A percentile compares a stretch with the other conserved stretches of the same genome.
Conservation (phyloP, 768 basidiomycete genomes). For the Polyporus arcularius region DNA sequence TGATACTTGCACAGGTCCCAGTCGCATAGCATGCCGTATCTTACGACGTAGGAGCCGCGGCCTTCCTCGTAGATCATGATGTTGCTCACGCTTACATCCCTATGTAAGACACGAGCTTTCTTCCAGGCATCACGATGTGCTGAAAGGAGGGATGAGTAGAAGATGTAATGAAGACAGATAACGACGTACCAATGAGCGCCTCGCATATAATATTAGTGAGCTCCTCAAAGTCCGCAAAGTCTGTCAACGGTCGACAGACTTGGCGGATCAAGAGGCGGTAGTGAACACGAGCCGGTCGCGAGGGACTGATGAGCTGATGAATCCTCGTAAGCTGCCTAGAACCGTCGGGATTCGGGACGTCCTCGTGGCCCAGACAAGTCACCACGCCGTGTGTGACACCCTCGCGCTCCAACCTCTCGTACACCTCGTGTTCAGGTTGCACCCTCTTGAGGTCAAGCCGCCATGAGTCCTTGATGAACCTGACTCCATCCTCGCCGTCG, state of each 20-base stretch:
- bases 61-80: slow-evolving; percentile 6
- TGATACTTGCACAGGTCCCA: too few relatives aligned
- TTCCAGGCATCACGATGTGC: neutral
- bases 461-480: neutral
- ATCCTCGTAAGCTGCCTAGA: neutral
- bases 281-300: too few relatives aligned
- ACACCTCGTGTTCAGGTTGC: too few relatives aligned
- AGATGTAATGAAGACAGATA: too few relatives aligned
- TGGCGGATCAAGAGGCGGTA: neutral
- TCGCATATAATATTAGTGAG: neutral
- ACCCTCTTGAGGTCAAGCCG: neutral
- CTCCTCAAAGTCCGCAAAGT: neutral
- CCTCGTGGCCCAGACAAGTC: too few relatives aligned
- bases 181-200: too few relatives aligned
- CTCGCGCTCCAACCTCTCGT: too few relatives aligned
- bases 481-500: neutral
- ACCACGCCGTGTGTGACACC: too few relatives aligned
- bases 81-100: slow-evolving; percentile 9
- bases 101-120: neutral
- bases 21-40: too few relatives aligned
- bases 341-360: too few relatives aligned
- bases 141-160: neutral
- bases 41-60: too few relatives aligned
- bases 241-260: neutral
- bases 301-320: neutral